phyloP scores from a whole-genome alignment of 139 green algal species.

The Trebouxia sp. region DNA sequence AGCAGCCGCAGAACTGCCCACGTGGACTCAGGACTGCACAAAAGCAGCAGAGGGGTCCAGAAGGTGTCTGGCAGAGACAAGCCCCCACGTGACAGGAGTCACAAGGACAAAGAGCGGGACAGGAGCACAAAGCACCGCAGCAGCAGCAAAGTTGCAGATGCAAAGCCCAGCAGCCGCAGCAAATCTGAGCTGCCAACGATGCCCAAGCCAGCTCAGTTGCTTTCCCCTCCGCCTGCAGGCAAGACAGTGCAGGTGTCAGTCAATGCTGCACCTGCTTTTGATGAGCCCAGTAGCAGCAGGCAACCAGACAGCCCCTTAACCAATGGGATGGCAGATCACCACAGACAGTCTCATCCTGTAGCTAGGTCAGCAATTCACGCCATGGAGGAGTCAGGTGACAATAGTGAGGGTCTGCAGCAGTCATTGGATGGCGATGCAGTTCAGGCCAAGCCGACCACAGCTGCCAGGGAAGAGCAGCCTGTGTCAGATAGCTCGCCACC shows the following conservation, averaged over 20 bases:
- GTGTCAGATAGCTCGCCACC: too few relatives aligned
- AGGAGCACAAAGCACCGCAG: not conserved
- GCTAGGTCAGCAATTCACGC: not conserved
- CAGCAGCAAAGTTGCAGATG: not conserved
- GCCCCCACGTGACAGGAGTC: constrained; percentile 3
- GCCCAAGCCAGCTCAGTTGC: not conserved
- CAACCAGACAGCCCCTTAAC: not conserved
- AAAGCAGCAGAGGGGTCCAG: constrained; percentile 7
- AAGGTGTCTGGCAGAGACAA: constrained; percentile 7
- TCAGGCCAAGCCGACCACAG: not conserved
- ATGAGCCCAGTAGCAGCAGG: not conserved
- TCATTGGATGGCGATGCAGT: not conserved
- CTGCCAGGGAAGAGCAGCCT: not conserved
- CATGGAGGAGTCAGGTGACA: not conserved
- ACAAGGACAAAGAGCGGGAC: too few relatives aligned
- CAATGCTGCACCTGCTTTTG: not conserved
- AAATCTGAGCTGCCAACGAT: not conserved
- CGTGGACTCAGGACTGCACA: not conserved
- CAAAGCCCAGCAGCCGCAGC: not conserved
- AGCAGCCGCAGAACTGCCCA: not conserved
- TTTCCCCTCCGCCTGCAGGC: not conserved
- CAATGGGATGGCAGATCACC: not conserved
- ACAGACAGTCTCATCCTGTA: too few relatives aligned
- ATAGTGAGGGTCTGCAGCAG: constrained; percentile 1
- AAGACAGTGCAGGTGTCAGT: not conserved